Percentiles rank a stretch among this genome's conserved stretches.
Evolutionary conservation across 192 early-diverging fungal species (phyloP).

Genomic region (Coemansia nantahalensis): DNA sequence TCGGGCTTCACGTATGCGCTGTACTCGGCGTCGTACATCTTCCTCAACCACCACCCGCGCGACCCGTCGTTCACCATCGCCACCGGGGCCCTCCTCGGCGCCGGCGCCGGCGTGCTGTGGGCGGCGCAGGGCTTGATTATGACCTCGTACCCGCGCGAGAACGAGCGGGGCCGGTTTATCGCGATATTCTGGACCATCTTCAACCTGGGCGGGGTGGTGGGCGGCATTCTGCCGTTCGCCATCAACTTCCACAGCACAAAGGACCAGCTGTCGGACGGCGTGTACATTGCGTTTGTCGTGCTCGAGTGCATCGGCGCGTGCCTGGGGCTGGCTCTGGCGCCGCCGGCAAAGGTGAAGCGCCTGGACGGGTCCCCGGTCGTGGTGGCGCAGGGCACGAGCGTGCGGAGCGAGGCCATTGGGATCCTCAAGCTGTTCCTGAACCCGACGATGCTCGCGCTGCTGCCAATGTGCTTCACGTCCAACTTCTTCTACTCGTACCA

Average conservation of each 20-base stretch:
- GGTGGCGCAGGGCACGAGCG: slow-evolving; percentile 69
- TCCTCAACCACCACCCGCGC: slow-evolving; percentile 60
- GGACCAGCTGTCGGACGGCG: slow-evolving; percentile 54
- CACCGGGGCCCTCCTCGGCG: slow-evolving; percentile 76
- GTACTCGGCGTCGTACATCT: slow-evolving; percentile 75
- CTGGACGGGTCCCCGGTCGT: slow-evolving; percentile 67
- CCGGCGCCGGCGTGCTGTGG: slow-evolving; percentile 79
- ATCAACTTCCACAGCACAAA: slow-evolving; percentile 61
- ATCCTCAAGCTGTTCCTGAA: slow-evolving; percentile 82
- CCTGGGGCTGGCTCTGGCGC: slow-evolving; percentile 61
- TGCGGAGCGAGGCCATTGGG: slow-evolving; percentile 51
- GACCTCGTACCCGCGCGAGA: slow-evolving; percentile 80
- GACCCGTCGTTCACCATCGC: slow-evolving; percentile 64
- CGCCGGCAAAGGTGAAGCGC: slow-evolving; percentile 63
- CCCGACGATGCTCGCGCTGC: slow-evolving; percentile 66
- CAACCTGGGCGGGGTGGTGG: slow-evolving; percentile 79
- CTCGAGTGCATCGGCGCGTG: slow-evolving; percentile 68
- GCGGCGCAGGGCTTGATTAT: slow-evolving; percentile 81
- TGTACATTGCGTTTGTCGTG: slow-evolving; percentile 79
- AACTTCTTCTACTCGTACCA: slow-evolving; percentile 92
- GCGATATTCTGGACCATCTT: slow-evolving; percentile 88
- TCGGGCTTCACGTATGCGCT: slow-evolving; percentile 71
- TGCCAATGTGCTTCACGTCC: slow-evolving; percentile 73
- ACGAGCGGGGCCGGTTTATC: slow-evolving; percentile 80
- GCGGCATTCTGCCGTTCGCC: slow-evolving; percentile 70